A percentile compares a stretch with the other conserved stretches of the same genome.
These are phyloP conservation scores for Annulohypoxylon maeteangense DNA, from an alignment of 495 filamentous ascomycete species.

Conservation along the genomic window DNA sequence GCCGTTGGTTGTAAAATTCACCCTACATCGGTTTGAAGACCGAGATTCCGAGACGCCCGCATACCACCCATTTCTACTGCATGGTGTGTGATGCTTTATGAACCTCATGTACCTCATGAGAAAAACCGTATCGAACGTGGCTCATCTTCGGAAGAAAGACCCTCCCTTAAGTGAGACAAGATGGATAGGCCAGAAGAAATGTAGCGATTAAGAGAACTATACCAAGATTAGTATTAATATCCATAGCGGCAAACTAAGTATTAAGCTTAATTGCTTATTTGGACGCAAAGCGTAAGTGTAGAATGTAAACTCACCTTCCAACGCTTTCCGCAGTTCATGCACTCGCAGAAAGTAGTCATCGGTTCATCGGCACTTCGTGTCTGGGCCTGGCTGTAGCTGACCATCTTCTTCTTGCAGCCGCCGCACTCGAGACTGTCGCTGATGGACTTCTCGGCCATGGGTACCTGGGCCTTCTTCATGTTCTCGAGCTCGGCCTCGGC, in stretches of 20 bases:
- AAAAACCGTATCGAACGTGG: constrained; percentile 18
- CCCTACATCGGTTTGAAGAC: constrained; percentile 25
- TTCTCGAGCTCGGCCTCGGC: constrained; percentile 83
- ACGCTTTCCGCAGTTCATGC: constrained; percentile 76
- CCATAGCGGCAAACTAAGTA: background rate
- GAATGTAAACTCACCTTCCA: constrained; percentile 70
- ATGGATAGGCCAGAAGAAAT: background rate
- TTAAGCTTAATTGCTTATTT: background rate
- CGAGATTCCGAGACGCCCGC: constrained; percentile 33
- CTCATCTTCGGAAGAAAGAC: background rate
- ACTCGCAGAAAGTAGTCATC: constrained; percentile 87
- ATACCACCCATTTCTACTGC: constrained; percentile 10
- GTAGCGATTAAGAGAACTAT: constrained; percentile 33
- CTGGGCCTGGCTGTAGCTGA: constrained; percentile 95
- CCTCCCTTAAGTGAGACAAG: constrained; percentile 1
- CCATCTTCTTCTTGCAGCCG: constrained; percentile 90
- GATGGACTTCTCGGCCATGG: constrained; percentile 87
- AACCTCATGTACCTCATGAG: constrained; percentile 19
- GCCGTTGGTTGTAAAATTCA: constrained; percentile 17
- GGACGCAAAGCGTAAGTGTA: background rate
- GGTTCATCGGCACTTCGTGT: constrained; percentile 94
- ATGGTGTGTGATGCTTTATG: constrained; percentile 28
- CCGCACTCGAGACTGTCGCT: constrained; percentile 86
- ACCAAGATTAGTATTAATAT: constrained; percentile 4
- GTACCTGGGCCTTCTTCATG: constrained; percentile 93